A percentile compares a stretch with the other conserved stretches of the same genome.
Evolutionary conservation across 176 grass and related monocot genomes (phyloP).

Genomic region (Hsuehochloa calcarea): DNA sequence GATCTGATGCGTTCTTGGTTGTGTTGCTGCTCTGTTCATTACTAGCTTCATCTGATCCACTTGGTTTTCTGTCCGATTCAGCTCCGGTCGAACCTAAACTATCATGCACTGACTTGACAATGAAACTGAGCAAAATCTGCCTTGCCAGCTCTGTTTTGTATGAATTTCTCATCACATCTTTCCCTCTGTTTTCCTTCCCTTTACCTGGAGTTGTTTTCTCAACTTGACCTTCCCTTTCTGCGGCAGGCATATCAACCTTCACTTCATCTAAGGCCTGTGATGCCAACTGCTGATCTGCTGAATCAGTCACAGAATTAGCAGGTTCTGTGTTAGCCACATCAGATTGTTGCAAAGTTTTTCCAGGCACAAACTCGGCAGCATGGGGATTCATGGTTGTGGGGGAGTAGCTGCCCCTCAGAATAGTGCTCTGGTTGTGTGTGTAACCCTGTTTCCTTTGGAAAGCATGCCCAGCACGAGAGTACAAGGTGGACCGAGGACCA

Average conservation of each 20-base stretch:
- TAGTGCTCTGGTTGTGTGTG: conserved; percentile 60
- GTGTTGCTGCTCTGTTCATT: conserved; percentile 34
- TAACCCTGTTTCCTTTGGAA: conserved; percentile 76
- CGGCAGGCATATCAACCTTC: conserved; percentile 5
- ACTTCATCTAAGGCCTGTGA: conserved; percentile 19
- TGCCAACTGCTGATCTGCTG: conserved; percentile 7
- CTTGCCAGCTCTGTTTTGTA: conserved; percentile 84
- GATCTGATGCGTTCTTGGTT: conserved; percentile 17
- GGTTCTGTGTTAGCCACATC: conserved; percentile 40
- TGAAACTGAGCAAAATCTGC: conserved; percentile 94
- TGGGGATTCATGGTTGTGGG: conserved; percentile 83
- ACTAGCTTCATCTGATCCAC: conserved; percentile 42
- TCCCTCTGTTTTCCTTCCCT: conserved; percentile 53
- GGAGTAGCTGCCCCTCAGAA: conserved; percentile 37
- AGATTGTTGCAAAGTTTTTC: conserved; percentile 55
- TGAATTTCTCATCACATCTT: conserved; percentile 39
- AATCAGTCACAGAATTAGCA: conserved; percentile 32
- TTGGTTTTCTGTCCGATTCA: conserved; percentile 38
- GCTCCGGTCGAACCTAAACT: conserved; percentile 50
- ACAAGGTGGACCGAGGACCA: conserved; percentile 77
- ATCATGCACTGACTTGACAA: conserved; percentile 79
- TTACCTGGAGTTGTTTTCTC: conserved; percentile 47
- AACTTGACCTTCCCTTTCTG: conserved; percentile 40
- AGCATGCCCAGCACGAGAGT: conserved; percentile 62
- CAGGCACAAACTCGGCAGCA: conserved; percentile 92